These are phyloP conservation scores for Rhodotorula sp. DNA, from an alignment of 1,284 basidiomycete genomes.

Conservation along the genomic window DNA sequence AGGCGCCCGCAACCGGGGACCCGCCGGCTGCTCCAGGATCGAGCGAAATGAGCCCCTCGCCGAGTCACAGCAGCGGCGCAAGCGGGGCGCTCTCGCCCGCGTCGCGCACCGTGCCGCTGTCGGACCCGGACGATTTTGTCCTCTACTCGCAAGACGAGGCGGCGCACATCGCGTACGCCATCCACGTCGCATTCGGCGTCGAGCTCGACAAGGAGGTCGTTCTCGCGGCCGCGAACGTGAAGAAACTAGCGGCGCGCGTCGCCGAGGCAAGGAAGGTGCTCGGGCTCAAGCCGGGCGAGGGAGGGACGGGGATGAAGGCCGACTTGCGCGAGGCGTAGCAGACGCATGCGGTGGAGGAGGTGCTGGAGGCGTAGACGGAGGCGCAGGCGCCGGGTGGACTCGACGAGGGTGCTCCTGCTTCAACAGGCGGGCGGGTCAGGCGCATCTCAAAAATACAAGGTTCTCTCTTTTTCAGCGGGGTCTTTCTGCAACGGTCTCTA, in stretches of 20 bases:
- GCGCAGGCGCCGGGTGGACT: background rate
- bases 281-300: conserved; percentile 14
- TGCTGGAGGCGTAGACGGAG: background rate
- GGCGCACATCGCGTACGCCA: conserved; percentile 74
- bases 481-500: background rate
- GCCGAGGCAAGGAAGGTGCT: conserved; percentile 71
- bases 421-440: background rate
- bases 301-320: conserved; percentile 5
- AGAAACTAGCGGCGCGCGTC: conserved; percentile 76
- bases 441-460: background rate
- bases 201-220: conserved; percentile 88
- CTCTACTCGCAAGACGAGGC: conserved; percentile 92
- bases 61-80: too few species aligned
- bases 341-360: too few species aligned
- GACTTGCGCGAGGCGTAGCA: conserved; percentile 18
- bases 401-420: background rate
- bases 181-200: conserved; percentile 78
- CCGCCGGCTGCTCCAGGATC: background rate
- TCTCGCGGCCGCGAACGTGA: conserved; percentile 88
- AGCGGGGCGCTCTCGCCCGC: background rate
- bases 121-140: conserved; percentile 85
- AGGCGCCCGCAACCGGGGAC: background rate
- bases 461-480: background rate
- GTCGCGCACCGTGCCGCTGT: conserved; percentile 3
- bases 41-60: background rate